These are phyloP conservation scores for Coemansia sp. DNA, from an alignment of 192 early-diverging fungal genomes.

Conservation along the genomic window DNA sequence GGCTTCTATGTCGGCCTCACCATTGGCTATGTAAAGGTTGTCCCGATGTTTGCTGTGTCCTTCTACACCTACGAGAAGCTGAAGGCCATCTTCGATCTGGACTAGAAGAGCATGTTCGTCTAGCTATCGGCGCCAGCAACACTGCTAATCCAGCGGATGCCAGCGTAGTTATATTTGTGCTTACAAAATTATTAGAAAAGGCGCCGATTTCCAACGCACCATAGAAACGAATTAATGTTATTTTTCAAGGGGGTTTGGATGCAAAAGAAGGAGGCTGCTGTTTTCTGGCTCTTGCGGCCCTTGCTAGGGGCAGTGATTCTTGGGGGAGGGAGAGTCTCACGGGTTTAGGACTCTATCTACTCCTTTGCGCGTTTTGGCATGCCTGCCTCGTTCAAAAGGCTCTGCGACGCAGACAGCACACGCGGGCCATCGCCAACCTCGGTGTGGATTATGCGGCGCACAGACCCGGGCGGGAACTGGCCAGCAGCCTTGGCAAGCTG, in stretches of 20 bases:
- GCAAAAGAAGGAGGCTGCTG: too few relatives aligned
- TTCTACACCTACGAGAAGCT: conserved; percentile 83
- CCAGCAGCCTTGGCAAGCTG: conserved; percentile 35
- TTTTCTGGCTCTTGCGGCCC: background rate
- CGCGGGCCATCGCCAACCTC: conserved; percentile 92
- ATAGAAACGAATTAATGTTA: too few relatives aligned
- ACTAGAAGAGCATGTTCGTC: too few relatives aligned
- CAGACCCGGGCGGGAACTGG: conserved; percentile 63
- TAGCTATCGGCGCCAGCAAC: too few relatives aligned
- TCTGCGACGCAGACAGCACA: conserved; percentile 50
- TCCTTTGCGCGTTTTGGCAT: conserved; percentile 45
- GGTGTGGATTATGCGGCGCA: conserved; percentile 89
- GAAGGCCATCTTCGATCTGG: conserved; percentile 43
- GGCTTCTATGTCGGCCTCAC: conserved; percentile 97
- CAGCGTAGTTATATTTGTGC: too few relatives aligned
- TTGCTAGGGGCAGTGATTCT: too few relatives aligned
- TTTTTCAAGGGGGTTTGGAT: too few relatives aligned
- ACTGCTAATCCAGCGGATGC: too few relatives aligned
- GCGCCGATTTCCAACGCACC: too few relatives aligned
- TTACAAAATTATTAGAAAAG: too few relatives aligned
- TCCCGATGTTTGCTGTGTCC: conserved; percentile 87
- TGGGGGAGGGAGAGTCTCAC: background rate
- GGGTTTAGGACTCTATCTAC: background rate
- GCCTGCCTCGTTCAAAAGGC: conserved; percentile 42
- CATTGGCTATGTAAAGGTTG: conserved; percentile 95